Conservation (phyloP, 306 rosid genomes). For the Dryas drummondii region DNA sequence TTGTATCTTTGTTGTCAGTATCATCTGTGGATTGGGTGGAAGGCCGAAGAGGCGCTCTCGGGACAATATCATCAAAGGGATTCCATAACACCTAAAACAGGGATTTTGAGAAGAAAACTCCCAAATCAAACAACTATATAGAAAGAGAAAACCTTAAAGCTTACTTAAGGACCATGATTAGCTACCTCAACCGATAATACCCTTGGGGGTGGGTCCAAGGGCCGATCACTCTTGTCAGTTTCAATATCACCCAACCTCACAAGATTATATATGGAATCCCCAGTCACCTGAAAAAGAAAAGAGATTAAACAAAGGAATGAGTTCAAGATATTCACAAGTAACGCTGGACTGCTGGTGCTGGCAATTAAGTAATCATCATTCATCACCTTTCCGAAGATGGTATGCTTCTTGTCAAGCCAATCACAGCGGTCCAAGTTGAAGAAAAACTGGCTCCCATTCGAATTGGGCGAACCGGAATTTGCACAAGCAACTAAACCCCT, state of each 20-base stretch:
- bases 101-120: slow-evolving; percentile 17
- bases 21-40: slow-evolving; percentile 39
- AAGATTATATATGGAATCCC: slow-evolving; percentile 88
- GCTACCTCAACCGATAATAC: slow-evolving; percentile 87
- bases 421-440: slow-evolving; percentile 73
- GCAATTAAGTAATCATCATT: background rate
- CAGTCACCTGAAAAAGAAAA: slow-evolving; percentile 67
- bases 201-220: slow-evolving; percentile 74
- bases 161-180: slow-evolving; percentile 13
- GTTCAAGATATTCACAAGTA: background rate
- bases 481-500: slow-evolving; percentile 93
- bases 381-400: slow-evolving; percentile 81
- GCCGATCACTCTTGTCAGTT: slow-evolving; percentile 81
- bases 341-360: background rate
- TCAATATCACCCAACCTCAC: slow-evolving; percentile 76
- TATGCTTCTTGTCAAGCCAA: slow-evolving; percentile 79
- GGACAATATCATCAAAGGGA: slow-evolving; percentile 86
- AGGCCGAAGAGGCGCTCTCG: slow-evolving; percentile 54
- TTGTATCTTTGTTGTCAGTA: slow-evolving; percentile 51
- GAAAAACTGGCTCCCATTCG: slow-evolving; percentile 93
- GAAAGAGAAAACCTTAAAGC: background rate
- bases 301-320: background rate
- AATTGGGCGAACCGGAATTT: slow-evolving; percentile 59
- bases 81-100: slow-evolving; percentile 78
- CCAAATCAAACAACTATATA: background rate